Evolutionary conservation across 805 yeast species (phyloP).

Genomic region (Metschnikowia arizonensis): DNA sequence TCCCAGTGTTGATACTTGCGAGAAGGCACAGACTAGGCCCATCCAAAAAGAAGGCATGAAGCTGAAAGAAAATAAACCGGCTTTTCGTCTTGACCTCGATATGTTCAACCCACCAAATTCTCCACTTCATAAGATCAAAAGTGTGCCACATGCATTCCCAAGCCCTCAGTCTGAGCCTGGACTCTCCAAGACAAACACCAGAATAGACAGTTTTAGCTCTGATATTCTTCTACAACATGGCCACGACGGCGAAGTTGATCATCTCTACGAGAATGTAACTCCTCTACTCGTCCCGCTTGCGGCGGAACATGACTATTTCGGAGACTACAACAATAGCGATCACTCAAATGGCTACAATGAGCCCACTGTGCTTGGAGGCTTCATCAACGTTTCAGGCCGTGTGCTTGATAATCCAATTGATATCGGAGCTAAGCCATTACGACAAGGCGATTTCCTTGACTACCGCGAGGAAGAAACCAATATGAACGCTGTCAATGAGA

Average conservation of each 20-base stretch:
- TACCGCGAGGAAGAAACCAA: neutral
- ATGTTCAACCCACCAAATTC: conserved; percentile 15
- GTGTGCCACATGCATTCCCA: conserved; percentile 14
- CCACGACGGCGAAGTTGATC: conserved; percentile 6
- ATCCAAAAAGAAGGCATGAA: conserved; percentile 5
- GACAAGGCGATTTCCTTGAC: neutral
- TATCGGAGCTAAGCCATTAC: neutral
- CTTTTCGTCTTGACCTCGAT: conserved; percentile 26
- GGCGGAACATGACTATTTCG: conserved; percentile 17
- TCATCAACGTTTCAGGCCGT: conserved; percentile 12
- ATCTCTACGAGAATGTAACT: conserved; percentile 13
- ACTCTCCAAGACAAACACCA: conserved; percentile 1
- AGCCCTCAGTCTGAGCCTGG: conserved; percentile 18
- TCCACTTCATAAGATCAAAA: conserved; percentile 8
- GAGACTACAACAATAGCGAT: conserved; percentile 8
- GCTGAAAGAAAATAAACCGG: conserved; percentile 19
- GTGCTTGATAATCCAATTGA: conserved; percentile 8
- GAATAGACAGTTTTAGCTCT: conserved; percentile 8
- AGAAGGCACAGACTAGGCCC: neutral
- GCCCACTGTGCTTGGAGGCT: conserved; percentile 7
- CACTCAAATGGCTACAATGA: conserved; percentile 1
- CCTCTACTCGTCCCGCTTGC: conserved; percentile 17
- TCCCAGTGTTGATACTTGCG: neutral
- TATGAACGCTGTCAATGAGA: neutral
- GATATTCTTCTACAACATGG: conserved; percentile 10